Conservation (phyloP, 2,329 filamentous ascomycete species). For the Sporothrix humicola region DNA sequence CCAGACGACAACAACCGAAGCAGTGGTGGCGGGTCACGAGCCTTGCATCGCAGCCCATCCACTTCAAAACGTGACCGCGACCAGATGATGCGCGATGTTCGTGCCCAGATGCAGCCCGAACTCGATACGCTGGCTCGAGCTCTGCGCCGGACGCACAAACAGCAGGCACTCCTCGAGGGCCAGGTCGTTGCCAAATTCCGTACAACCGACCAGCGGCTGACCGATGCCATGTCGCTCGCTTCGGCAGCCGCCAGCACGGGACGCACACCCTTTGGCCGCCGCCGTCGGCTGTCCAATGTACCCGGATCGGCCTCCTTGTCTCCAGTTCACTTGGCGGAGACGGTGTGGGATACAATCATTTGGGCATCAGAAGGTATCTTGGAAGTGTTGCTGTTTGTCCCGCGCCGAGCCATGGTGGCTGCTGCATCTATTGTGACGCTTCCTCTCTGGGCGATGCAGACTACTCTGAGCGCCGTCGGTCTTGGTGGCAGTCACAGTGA, state of each 20-base stretch:
- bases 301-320: constrained; percentile 5
- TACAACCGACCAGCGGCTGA: constrained; percentile 71
- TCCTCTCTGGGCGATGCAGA: constrained; percentile 8
- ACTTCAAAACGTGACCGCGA: constrained; percentile 39
- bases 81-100: constrained; percentile 60
- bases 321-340: constrained; percentile 45
- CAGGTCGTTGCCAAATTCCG: constrained; percentile 78
- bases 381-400: constrained; percentile 31
- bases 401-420: constrained; percentile 27
- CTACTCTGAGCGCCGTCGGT: not conserved
- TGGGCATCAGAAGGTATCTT: not conserved
- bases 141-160: constrained; percentile 89
- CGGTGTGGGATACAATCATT: constrained; percentile 41
- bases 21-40: not conserved
- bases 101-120: constrained; percentile 74
- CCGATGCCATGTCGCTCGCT: constrained; percentile 81
- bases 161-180: constrained; percentile 73
- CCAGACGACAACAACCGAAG: not conserved
- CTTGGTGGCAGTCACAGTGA: not conserved
- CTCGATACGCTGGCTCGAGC: constrained; percentile 88
- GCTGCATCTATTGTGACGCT: constrained; percentile 15
- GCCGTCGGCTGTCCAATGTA: constrained; percentile 43
- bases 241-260: constrained; percentile 68
- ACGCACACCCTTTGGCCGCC: constrained; percentile 42
- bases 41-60: constrained; percentile 28